Base-by-base conservation (phyloP, 768 basidiomycete species). In the Rhizopogon rudus region DNA sequence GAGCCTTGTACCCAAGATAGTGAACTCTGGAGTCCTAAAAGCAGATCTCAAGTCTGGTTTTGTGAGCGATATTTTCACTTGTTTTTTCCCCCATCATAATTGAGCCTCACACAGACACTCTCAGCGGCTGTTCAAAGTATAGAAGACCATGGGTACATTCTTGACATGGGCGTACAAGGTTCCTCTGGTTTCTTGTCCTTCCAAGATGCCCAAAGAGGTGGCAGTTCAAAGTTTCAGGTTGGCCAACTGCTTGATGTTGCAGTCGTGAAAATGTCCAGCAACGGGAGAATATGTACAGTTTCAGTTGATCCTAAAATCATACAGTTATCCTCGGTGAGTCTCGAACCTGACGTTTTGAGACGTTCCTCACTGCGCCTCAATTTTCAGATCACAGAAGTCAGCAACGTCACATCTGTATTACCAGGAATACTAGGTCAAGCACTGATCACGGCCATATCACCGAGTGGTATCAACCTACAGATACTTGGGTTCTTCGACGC, bases 131-230 rank as follows among this genome's bases (percentile, higher is more conserved):
- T 96, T 49, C 86, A 85, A 71, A 91, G 87, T 63, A 74, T 90
- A 16, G 97, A 99, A 73, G 97, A 98, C 64, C 92, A 97, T 67
- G 95, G 97, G 1, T 98, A 96, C 72, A 81, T 87, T 54, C 77
- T 99, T 7, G 91, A 94, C 60, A 74, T 97, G 40, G 96, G 94
- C 2, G 64, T 97, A 16, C 68, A 83, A 9, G 85, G 80, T n/a
- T 69, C 91, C 35, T 82, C 91, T 56, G 91, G 91, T 41, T 99
- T 98, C 71, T 67, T 98, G 45, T 79, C 87, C 2, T 91, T 90
- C 75, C 84, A 86, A 63, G 88, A 92, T 44, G 77, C 80, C 54
- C 97, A 98, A 67, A 1, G 72, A 77, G 59, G 77, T 78, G 54
- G 68, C 64, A 14, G 56, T 58, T 57, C 60, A 44, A 70, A 67